Conservation (phyloP, 768 basidiomycete genomes). For the Pleurotus tuoliensis region DNA sequence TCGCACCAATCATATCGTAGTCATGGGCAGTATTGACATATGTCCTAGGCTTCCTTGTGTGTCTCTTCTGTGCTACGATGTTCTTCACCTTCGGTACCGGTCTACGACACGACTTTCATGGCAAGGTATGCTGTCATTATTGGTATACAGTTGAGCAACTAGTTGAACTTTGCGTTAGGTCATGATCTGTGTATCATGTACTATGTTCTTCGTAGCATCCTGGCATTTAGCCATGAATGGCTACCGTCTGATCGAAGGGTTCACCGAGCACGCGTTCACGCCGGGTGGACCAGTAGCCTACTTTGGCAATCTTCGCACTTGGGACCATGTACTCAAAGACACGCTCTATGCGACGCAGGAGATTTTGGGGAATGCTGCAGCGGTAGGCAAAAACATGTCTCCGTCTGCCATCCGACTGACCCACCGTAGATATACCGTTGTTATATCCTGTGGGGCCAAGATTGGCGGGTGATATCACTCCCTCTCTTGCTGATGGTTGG, state of each 20-base stretch:
- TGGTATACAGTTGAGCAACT: no score
- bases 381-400: background rate
- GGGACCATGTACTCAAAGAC: constrained; percentile 12
- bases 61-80: background rate
- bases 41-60: background rate
- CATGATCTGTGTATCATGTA: background rate
- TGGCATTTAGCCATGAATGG: constrained; percentile 8
- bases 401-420: background rate
- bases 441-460: constrained; percentile 14
- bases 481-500: constrained; percentile 14
- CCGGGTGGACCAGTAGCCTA: constrained; percentile 12
- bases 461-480: constrained; percentile 12
- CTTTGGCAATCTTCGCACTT: constrained; percentile 9
- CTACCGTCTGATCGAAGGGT: constrained; percentile 9
- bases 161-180: background rate
- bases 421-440: constrained; percentile 10
- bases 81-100: background rate
- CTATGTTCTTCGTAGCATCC: background rate
- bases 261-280: constrained; percentile 7
- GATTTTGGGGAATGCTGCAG: constrained; percentile 9
- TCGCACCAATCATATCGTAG: background rate
- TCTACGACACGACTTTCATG: background rate
- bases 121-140: background rate
- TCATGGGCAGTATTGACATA: no score
- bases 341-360: constrained; percentile 10